Percentiles rank a stretch among this genome's conserved stretches.
These are phyloP conservation scores for Rehmannia glutinosa DNA, from an alignment of 257 asterid genomes.

Conservation along the genomic window DNA sequence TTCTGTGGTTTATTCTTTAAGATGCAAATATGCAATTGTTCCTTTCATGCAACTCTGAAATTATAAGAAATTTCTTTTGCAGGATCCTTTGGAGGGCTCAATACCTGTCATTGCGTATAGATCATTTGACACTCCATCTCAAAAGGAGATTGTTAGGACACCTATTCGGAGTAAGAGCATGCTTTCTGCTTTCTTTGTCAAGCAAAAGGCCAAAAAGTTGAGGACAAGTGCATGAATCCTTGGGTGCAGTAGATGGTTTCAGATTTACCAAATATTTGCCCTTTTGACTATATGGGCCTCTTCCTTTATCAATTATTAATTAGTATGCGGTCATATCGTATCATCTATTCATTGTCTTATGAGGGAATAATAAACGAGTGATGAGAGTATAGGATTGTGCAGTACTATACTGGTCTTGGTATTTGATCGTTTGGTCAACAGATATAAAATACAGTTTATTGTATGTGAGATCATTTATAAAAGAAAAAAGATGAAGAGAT, in stretches of 20 bases:
- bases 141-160: slow-evolving; percentile 32
- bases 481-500: no score
- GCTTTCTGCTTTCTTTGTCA: slow-evolving; percentile 67
- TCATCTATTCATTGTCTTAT: no score
- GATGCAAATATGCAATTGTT: no score
- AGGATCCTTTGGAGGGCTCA: slow-evolving; percentile 52
- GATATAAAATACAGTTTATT: no score
- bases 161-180: slow-evolving; percentile 66
- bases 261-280: not conserved
- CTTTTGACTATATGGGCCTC: not conserved
- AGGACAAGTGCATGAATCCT: slow-evolving; percentile 28
- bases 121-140: slow-evolving; percentile 45
- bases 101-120: slow-evolving; percentile 48
- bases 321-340: no score
- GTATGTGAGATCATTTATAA: no score
- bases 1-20: not conserved
- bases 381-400: no score
- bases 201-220: slow-evolving; percentile 53
- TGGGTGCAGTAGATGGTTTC: not conserved
- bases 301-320: no score
- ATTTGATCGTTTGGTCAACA: no score
- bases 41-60: not conserved
- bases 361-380: no score
- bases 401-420: no score
- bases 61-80: slow-evolving; percentile 15